Evolutionary conservation across 345 rosid genomes (phyloP).

Genomic region (Aethionema arabicum): DNA sequence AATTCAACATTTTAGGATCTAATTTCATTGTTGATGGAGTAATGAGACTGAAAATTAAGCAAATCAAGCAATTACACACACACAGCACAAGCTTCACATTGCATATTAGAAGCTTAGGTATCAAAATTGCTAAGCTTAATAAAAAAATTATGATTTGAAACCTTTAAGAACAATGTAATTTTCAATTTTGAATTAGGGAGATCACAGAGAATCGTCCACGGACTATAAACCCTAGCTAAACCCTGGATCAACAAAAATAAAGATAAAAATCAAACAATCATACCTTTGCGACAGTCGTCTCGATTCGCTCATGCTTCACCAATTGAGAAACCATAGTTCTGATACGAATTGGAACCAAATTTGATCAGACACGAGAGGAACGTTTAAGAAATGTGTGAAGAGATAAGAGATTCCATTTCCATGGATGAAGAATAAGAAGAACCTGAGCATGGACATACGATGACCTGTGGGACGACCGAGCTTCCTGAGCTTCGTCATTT

Average conservation of each 20-base stretch:
- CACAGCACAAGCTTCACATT: too few relatives aligned
- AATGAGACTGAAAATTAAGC: too few relatives aligned
- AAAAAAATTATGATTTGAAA: neutral
- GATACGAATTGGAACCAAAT: conserved; percentile 1
- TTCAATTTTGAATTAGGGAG: neutral
- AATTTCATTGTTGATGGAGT: too few relatives aligned
- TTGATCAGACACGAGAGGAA: neutral
- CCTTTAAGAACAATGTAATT: neutral
- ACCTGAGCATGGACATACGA: conserved; percentile 96
- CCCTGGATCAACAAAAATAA: conserved; percentile 8
- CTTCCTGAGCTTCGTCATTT: conserved; percentile 83
- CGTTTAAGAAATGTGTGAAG: conserved; percentile 20
- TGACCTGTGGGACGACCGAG: conserved; percentile 72
- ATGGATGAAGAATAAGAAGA: conserved; percentile 3
- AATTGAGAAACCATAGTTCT: conserved; percentile 96
- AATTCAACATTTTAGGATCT: neutral
- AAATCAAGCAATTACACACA: too few relatives aligned
- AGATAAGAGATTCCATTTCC: neutral
- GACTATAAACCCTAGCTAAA: conserved; percentile 39
- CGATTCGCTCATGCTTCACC: conserved; percentile 91
- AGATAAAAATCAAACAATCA: neutral
- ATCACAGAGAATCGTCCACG: neutral
- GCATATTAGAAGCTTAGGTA: too few relatives aligned
- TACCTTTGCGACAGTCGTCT: conserved; percentile 91
- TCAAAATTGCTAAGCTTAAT: neutral